These are phyloP conservation scores for Moniliella sp. DNA, from an alignment of 1,284 basidiomycete species.

Conservation along the genomic window DNA sequence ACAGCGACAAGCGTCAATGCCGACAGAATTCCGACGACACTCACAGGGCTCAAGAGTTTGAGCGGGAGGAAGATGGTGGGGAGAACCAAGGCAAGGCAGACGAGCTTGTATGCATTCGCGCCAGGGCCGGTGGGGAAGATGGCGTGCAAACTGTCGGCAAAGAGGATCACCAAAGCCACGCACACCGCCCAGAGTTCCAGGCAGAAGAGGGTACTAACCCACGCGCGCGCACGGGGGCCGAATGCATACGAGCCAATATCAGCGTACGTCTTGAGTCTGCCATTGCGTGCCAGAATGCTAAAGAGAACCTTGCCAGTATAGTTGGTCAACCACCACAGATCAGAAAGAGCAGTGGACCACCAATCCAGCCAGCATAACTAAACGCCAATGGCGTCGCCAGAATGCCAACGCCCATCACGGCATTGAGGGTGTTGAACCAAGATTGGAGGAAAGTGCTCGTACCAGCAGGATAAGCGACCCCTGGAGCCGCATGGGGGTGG, in stretches of 20 bases:
- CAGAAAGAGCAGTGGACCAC: conserved; percentile 17
- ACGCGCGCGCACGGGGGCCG: conserved; percentile 15
- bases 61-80: conserved; percentile 26
- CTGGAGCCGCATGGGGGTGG: too few relatives aligned
- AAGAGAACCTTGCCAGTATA: conserved; percentile 30
- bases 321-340: conserved; percentile 24
- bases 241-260: conserved; percentile 31
- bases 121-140: too few relatives aligned
- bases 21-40: conserved; percentile 35
- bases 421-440: conserved; percentile 32
- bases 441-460: conserved; percentile 24
- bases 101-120: conserved; percentile 14
- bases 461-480: too few relatives aligned
- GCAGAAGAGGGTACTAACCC: conserved; percentile 25
- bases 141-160: conserved; percentile 21
- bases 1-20: conserved; percentile 59
- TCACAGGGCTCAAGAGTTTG: conserved; percentile 19
- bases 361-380: conserved; percentile 18
- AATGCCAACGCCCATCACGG: conserved; percentile 28
- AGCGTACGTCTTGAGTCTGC: conserved; percentile 21
- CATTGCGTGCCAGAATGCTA: conserved; percentile 23
- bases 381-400: conserved; percentile 27
- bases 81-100: conserved; percentile 15
- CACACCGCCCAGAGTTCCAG: conserved; percentile 28
- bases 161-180: conserved; percentile 24